phyloP scores from a whole-genome alignment of 2,329 filamentous ascomycete genomes.

The Colletotrichum kahawae region DNA sequence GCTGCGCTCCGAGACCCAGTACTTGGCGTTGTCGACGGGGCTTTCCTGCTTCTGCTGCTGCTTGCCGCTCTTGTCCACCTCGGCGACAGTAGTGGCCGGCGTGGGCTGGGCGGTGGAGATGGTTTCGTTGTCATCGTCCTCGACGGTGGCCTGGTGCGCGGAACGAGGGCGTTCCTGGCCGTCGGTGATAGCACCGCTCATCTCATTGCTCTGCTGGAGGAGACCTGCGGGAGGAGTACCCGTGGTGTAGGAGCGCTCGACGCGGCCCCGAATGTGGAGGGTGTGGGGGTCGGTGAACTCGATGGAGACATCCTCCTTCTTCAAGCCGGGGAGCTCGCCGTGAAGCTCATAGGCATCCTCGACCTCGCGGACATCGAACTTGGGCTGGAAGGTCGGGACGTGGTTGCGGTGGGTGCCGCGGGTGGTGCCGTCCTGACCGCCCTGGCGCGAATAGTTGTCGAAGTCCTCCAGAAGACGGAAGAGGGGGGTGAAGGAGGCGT shows the following conservation, averaged over 20 bases:
- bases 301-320: constrained; percentile 75
- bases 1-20: constrained; percentile 73
- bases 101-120: constrained; percentile 26
- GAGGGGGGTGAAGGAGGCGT: constrained; percentile 61
- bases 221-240: constrained; percentile 55
- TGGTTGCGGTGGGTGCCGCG: constrained; percentile 27
- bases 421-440: constrained; percentile 17
- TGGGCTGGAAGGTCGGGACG: constrained; percentile 70
- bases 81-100: constrained; percentile 32
- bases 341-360: constrained; percentile 75
- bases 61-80: constrained; percentile 36
- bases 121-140: constrained; percentile 56
- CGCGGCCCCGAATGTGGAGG: constrained; percentile 71
- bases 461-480: constrained; percentile 71
- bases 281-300: constrained; percentile 82
- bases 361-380: constrained; percentile 79
- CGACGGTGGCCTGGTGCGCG: constrained; percentile 66
- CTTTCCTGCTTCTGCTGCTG: constrained; percentile 31
- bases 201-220: constrained; percentile 46
- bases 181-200: constrained; percentile 46
- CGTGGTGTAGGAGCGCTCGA: constrained; percentile 67
- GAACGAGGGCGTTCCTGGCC: constrained; percentile 27
- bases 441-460: constrained; percentile 58
- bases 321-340: constrained; percentile 78
- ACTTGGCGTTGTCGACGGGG: constrained; percentile 55